Percentiles rank a stretch among this genome's conserved stretches.
These are phyloP conservation scores for Trichopus zeylanicus DNA, from an alignment of 116 monocot species.

Conservation along the genomic window DNA sequence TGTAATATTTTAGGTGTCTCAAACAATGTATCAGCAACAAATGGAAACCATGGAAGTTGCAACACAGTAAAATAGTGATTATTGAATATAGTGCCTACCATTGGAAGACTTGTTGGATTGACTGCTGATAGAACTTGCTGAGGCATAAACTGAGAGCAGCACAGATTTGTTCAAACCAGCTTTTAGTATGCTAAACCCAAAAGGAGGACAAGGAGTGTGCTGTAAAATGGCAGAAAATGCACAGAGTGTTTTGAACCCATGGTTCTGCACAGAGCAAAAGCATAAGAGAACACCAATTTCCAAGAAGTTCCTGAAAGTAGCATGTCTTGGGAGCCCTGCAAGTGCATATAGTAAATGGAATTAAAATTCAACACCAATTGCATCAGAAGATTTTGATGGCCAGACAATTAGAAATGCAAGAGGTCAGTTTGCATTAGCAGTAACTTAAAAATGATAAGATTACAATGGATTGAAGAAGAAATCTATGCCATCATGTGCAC, in stretches of 20 bases:
- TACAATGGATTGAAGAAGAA: neutral
- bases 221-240: conserved; percentile 82
- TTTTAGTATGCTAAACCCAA: conserved; percentile 90
- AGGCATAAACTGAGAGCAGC: conserved; percentile 82
- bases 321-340: conserved; percentile 59
- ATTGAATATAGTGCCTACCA: conserved; percentile 30
- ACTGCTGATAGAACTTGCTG: conserved; percentile 27
- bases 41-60: too few species aligned
- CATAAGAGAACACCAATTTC: conserved; percentile 72
- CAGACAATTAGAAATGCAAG: neutral
- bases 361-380: conserved; percentile 1
- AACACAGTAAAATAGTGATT: too few species aligned
- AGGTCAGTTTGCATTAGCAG: neutral
- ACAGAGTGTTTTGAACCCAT: conserved; percentile 81
- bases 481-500: neutral
- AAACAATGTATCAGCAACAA: too few species aligned
- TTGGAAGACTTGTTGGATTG: conserved; percentile 28
- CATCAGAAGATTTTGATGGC: neutral
- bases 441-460: neutral
- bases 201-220: conserved; percentile 61
- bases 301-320: conserved; percentile 47
- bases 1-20: too few species aligned
- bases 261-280: conserved; percentile 91
- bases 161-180: conserved; percentile 87
- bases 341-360: neutral